Percentiles rank a stretch among this genome's conserved stretches.
These are phyloP conservation scores for Anethum foeniculum DNA, from an alignment of 140 eudicot species.

Conservation along the genomic window DNA sequence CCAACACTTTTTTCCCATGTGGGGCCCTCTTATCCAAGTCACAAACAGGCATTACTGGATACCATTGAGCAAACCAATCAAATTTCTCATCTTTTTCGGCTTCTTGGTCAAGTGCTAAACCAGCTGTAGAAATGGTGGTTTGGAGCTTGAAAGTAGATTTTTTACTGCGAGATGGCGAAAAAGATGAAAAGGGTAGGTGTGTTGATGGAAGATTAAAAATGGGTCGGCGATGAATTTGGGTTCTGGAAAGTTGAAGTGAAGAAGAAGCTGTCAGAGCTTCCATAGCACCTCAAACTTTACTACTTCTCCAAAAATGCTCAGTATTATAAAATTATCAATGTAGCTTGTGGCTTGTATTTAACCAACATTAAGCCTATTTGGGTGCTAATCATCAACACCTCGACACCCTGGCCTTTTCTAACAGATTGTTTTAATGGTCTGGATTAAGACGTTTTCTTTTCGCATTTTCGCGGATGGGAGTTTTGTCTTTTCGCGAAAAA, in stretches of 20 bases:
- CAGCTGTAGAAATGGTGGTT: slow-evolving; percentile 30
- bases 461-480: too few relatives aligned
- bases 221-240: slow-evolving; percentile 20
- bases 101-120: slow-evolving; percentile 26
- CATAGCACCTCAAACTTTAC: slow-evolving; percentile 21
- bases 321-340: too few relatives aligned
- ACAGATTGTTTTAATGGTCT: too few relatives aligned
- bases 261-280: slow-evolving; percentile 41
- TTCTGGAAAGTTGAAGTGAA: slow-evolving; percentile 22
- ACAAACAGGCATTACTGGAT: slow-evolving; percentile 55
- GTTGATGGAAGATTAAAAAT: slow-evolving; percentile 15
- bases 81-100: slow-evolving; percentile 32
- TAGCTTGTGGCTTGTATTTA: background rate
- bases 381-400: too few relatives aligned
- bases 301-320: too few relatives aligned
- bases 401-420: too few relatives aligned
- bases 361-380: background rate
- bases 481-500: too few relatives aligned
- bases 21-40: slow-evolving; percentile 81
- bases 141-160: slow-evolving; percentile 29
- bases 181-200: slow-evolving; percentile 16
- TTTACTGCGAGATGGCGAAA: slow-evolving; percentile 7
- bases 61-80: slow-evolving; percentile 80
- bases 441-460: too few relatives aligned
- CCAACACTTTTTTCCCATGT: slow-evolving; percentile 66